phyloP scores from a whole-genome alignment of 106 monocot species.

The Xerophyta viscosa region DNA sequence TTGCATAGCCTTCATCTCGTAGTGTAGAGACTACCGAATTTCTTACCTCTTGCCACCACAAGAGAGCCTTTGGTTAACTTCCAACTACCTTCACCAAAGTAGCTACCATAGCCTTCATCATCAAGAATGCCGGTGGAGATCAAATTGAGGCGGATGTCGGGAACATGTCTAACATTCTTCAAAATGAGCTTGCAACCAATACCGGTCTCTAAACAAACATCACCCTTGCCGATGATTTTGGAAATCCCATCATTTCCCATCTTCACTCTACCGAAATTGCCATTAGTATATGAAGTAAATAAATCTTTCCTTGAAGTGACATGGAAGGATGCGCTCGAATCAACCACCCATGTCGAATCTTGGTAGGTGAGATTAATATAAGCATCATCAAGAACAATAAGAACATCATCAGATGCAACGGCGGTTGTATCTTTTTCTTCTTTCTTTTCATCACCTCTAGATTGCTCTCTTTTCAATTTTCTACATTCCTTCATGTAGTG shows the following conservation, averaged over 20 bases:
- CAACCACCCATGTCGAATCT: not conserved
- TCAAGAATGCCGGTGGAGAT: conserved; percentile 1
- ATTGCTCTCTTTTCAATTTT: not conserved
- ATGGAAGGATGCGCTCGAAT: conserved; percentile 10
- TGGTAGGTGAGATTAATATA: not conserved
- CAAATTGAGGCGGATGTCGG: conserved; percentile 3
- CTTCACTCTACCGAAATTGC: not conserved
- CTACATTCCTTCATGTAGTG: conserved; percentile 1
- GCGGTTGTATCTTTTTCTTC: not conserved
- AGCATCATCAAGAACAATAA: not conserved
- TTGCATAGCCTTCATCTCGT: not conserved
- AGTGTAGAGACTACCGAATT: conserved; percentile 4
- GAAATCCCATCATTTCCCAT: conserved; percentile 3
- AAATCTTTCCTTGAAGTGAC: not conserved
- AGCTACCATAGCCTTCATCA: conserved; percentile 1
- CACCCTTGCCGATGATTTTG: not conserved
- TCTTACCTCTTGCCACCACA: conserved; percentile 14
- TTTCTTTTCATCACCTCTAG: not conserved
- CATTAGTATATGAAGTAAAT: not conserved
- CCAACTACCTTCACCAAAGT: conserved; percentile 1
- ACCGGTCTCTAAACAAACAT: conserved; percentile 3
- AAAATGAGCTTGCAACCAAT: not conserved
- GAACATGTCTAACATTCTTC: conserved; percentile 10
- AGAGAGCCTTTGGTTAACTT: conserved; percentile 4
- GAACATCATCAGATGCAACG: not conserved